A percentile compares a stretch with the other conserved stretches of the same genome.
These are phyloP conservation scores for Populus alba DNA, from an alignment of 345 rosid genomes.

Conservation along the genomic window DNA sequence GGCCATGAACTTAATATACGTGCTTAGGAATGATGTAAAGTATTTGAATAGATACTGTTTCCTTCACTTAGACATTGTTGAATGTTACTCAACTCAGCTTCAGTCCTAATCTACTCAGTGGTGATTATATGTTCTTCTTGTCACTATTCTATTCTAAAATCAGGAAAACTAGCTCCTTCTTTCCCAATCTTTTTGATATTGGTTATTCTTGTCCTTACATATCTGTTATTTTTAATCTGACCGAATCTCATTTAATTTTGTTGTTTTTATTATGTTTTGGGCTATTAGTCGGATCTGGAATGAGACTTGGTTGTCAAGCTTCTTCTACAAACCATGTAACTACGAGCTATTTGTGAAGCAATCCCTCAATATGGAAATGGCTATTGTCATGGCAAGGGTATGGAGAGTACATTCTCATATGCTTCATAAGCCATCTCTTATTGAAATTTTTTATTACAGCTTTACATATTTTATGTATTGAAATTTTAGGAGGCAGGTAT, in stretches of 20 bases:
- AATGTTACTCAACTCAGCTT: not conserved
- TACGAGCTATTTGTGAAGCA: slow-evolving; percentile 95
- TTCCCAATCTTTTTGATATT: not conserved
- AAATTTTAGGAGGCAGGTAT: slow-evolving; percentile 58
- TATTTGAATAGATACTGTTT: not conserved
- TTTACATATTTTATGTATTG: slow-evolving; percentile 4
- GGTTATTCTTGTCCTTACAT: not conserved
- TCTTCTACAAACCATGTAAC: slow-evolving; percentile 95
- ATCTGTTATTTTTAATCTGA: slow-evolving; percentile 6
- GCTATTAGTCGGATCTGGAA: slow-evolving; percentile 85
- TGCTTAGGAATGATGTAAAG: not conserved
- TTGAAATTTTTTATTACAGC: not conserved
- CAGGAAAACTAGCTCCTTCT: not conserved
- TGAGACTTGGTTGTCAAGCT: slow-evolving; percentile 88
- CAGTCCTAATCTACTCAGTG: not conserved
- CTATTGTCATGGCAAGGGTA: slow-evolving; percentile 94
- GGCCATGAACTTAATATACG: not conserved
- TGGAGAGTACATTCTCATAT: slow-evolving; percentile 27
- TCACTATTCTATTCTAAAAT: not conserved
- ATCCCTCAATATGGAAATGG: slow-evolving; percentile 98
- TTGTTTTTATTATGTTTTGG: slow-evolving; percentile 14
- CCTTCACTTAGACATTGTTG: not conserved
- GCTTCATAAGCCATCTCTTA: not conserved
- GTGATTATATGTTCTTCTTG: not conserved
- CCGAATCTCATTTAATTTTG: slow-evolving; percentile 7